These are phyloP conservation scores for Saccharomyces hybrid DNA, from an alignment of 1,139 yeast species.

Conservation along the genomic window DNA sequence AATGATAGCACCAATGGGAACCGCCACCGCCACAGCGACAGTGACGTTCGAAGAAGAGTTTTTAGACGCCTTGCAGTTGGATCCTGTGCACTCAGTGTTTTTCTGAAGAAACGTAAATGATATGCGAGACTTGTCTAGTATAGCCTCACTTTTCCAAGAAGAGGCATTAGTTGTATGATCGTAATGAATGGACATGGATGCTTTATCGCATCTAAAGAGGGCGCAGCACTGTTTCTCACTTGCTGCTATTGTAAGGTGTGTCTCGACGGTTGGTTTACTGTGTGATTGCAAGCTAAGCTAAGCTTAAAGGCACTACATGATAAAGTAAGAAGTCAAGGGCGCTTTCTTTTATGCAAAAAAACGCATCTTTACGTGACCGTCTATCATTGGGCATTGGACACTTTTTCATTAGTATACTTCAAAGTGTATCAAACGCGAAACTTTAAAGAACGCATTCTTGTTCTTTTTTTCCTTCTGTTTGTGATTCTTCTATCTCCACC, in stretches of 20 bases:
- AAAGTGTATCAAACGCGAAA: neutral
- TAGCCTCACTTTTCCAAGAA: neutral
- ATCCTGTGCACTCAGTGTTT: conserved; percentile 22
- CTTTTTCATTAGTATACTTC: neutral
- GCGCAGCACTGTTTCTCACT: neutral
- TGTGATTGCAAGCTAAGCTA: neutral
- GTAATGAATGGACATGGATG: neutral
- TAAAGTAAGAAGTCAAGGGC: neutral
- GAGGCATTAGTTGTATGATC: neutral
- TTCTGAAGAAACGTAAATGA: neutral
- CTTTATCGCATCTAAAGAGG: neutral
- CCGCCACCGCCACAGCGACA: conserved; percentile 57
- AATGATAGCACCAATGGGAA: conserved; percentile 50
- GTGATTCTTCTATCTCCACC: neutral
- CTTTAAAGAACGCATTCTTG: neutral
- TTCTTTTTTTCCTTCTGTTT: neutral
- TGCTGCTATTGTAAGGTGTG: neutral
- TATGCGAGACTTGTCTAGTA: neutral
- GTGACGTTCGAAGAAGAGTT: conserved; percentile 33
- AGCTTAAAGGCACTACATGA: neutral
- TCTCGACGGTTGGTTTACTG: neutral
- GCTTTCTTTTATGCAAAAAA: neutral
- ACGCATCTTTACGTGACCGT: neutral
- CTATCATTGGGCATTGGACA: neutral
- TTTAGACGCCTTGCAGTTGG: conserved; percentile 39